Conservation (phyloP, 2,329 filamentous ascomycete genomes). For the Xylariales sp. region DNA sequence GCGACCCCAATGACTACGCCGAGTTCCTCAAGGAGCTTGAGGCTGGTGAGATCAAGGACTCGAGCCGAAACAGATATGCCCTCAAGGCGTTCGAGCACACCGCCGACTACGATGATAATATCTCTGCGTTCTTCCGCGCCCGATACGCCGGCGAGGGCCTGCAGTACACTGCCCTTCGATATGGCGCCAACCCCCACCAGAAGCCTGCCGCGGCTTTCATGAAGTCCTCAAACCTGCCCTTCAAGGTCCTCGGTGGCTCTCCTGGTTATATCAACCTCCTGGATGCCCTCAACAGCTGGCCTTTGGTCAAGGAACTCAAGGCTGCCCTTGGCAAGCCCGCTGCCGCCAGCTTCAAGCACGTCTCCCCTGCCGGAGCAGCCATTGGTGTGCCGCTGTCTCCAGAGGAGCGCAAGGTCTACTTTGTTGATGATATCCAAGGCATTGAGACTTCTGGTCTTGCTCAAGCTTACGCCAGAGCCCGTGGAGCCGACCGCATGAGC, state of each 20-base stretch:
- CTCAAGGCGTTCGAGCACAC: conserved; percentile 99
- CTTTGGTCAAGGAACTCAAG: conserved; percentile 93
- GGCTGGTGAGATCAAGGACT: conserved; percentile 78
- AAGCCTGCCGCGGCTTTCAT: conserved; percentile 89
- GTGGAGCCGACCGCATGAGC: conserved; percentile 96
- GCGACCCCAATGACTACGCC: conserved; percentile 88
- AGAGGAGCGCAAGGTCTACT: conserved; percentile 94
- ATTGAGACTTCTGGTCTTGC: conserved; percentile 83
- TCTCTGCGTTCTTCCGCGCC: conserved; percentile 96
- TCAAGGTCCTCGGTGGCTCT: conserved; percentile 85
- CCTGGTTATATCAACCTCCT: conserved; percentile 98
- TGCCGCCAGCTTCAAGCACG: conserved; percentile 98
- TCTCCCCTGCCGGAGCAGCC: conserved; percentile 92
- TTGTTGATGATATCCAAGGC: conserved; percentile 91
- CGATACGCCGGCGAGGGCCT: conserved; percentile 84
- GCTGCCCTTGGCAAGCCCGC: conserved; percentile 81
- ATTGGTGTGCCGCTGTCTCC: conserved; percentile 84
- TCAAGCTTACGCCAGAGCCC: conserved; percentile 91
- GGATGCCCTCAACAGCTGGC: conserved; percentile 95
- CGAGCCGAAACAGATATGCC: conserved; percentile 82
- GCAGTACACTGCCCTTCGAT: conserved; percentile 82
- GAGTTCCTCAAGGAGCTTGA: conserved; percentile 90
- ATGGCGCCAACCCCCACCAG: conserved; percentile 97
- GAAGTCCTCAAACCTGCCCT: conserved; percentile 72
- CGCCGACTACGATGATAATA: conserved; percentile 91